These are phyloP conservation scores for Pyricularia pennisetigena DNA, from an alignment of 2,329 filamentous ascomycete genomes.

Conservation along the genomic window DNA sequence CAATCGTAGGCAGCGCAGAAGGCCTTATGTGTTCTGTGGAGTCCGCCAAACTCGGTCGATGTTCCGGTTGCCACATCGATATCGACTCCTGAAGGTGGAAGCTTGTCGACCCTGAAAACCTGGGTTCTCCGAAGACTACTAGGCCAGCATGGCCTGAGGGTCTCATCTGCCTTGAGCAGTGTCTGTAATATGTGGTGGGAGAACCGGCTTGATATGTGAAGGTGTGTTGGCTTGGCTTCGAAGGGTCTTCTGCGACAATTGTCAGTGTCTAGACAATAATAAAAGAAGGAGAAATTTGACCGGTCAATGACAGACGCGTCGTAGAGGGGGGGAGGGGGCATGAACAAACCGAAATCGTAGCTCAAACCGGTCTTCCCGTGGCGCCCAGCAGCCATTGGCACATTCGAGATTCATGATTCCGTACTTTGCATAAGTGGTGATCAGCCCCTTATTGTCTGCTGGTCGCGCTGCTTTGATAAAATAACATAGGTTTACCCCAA, in stretches of 20 bases:
- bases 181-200: slow-evolving; percentile 44
- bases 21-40: slow-evolving; percentile 43
- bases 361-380: slow-evolving; percentile 45
- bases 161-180: slow-evolving; percentile 43
- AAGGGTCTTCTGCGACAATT: slow-evolving; percentile 18
- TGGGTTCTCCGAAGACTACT: slow-evolving; percentile 23
- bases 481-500: slow-evolving; percentile 43
- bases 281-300: too few relatives aligned
- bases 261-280: background rate
- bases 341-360: slow-evolving; percentile 38
- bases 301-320: background rate
- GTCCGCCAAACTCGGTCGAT: slow-evolving; percentile 32
- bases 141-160: slow-evolving; percentile 48
- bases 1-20: slow-evolving; percentile 44
- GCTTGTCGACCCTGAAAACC: slow-evolving; percentile 42
- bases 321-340: background rate
- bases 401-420: slow-evolving; percentile 42
- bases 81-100: slow-evolving; percentile 19
- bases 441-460: slow-evolving; percentile 22
- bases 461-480: slow-evolving; percentile 39
- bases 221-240: slow-evolving; percentile 10
- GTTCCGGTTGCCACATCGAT: background rate
- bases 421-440: slow-evolving; percentile 37
- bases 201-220: slow-evolving; percentile 42
- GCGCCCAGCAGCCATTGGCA: slow-evolving; percentile 38